Evolutionary conservation across 2,329 filamentous ascomycete genomes (phyloP).

Genomic region (Phyllosticta paracitricarpa): DNA sequence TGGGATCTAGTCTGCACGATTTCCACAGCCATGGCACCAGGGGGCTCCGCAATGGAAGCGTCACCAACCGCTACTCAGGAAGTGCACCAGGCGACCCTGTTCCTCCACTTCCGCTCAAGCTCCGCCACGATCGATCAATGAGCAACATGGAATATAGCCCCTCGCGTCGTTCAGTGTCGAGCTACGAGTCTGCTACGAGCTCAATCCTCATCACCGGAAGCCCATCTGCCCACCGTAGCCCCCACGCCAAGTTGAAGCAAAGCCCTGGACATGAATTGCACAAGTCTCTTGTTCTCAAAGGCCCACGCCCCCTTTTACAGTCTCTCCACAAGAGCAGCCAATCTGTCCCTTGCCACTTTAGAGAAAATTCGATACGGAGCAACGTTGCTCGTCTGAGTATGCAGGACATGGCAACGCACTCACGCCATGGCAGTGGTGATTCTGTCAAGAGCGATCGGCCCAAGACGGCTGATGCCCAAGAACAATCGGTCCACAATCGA

Average conservation of each 20-base stretch:
- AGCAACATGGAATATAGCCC: constrained; percentile 22
- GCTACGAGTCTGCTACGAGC: constrained; percentile 30
- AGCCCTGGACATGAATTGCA: constrained; percentile 26
- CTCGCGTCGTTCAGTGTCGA: constrained; percentile 30
- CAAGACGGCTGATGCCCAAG: constrained; percentile 21
- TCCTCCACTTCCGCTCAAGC: constrained; percentile 32
- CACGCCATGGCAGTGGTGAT: not conserved
- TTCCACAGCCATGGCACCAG: not conserved
- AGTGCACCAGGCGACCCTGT: constrained; percentile 32
- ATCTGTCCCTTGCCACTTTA: constrained; percentile 13
- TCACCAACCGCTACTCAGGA: constrained; percentile 17
- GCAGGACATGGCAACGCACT: constrained; percentile 11
- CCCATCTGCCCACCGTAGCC: constrained; percentile 21
- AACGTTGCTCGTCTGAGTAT: constrained; percentile 7
- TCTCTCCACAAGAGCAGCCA: not conserved
- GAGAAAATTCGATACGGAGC: constrained; percentile 15
- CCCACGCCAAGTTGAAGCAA: constrained; percentile 22
- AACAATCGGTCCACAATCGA: constrained; percentile 9
- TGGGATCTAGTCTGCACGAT: not conserved
- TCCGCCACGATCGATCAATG: constrained; percentile 15
- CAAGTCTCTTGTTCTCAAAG: constrained; percentile 22
- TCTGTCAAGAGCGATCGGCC: constrained; percentile 16
- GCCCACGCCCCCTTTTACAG: constrained; percentile 19
- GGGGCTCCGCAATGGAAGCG: constrained; percentile 16
- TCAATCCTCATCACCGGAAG: constrained; percentile 31